phyloP scores from a whole-genome alignment of 106 monocot genomes.

The Dactylorhiza incarnata region DNA sequence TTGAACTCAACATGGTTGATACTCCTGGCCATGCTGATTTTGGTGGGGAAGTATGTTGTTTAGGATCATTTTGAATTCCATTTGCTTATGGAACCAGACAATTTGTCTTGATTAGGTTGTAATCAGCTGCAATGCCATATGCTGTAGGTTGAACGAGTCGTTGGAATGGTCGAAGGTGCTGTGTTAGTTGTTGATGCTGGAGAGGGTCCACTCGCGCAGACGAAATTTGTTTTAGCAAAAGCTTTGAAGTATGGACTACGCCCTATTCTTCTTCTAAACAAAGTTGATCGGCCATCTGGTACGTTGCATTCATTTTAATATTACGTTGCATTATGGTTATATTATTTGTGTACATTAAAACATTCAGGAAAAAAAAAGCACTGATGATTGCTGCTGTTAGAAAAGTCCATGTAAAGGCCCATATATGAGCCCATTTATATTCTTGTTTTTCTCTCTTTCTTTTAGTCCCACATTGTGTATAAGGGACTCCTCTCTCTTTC shows the following conservation, averaged over 20 bases:
- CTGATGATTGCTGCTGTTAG: background rate
- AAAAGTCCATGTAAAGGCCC: too few relatives aligned
- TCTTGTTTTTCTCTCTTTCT: too few relatives aligned
- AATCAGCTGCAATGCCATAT: background rate
- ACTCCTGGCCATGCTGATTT: constrained; percentile 29
- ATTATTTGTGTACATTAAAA: background rate
- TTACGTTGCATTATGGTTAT: background rate
- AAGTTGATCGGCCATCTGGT: constrained; percentile 90
- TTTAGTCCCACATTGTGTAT: too few relatives aligned
- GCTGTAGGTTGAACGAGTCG: constrained; percentile 21
- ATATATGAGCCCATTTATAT: too few relatives aligned
- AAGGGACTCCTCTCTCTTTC: too few relatives aligned
- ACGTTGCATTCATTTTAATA: background rate
- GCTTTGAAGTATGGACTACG: constrained; percentile 89
- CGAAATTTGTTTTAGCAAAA: constrained; percentile 97
- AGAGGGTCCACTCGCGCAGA: constrained; percentile 97
- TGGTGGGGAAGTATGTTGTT: constrained; percentile 18
- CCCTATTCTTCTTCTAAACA: constrained; percentile 90
- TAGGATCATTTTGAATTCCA: background rate
- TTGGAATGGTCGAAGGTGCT: constrained; percentile 72
- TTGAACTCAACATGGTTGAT: constrained; percentile 29
- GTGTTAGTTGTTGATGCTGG: constrained; percentile 96
- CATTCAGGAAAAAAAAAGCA: background rate
- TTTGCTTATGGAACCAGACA: background rate
- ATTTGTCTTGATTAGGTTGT: background rate